A percentile compares a stretch with the other conserved stretches of the same genome.
phyloP scores from a whole-genome alignment of 768 basidiomycete species.

The Pulveroboletus sp. region DNA sequence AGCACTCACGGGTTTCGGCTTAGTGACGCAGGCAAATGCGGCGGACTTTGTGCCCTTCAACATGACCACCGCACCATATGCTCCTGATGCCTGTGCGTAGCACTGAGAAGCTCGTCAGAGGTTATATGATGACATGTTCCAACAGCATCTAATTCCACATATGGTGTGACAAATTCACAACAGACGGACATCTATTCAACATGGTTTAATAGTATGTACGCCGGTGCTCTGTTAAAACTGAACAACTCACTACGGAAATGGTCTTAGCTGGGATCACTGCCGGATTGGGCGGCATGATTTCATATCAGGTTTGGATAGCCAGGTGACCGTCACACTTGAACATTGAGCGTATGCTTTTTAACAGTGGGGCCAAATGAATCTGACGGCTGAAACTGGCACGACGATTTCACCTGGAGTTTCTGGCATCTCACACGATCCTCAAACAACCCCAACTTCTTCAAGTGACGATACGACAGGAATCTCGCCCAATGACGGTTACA shows the following conservation, averaged over 20 bases:
- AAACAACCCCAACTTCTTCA: slow-evolving; percentile 31
- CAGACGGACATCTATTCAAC: slow-evolving; percentile 48
- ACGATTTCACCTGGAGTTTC: slow-evolving; percentile 33
- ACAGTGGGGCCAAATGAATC: slow-evolving; percentile 53
- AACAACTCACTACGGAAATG: slow-evolving; percentile 3
- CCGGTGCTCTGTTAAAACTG: background rate
- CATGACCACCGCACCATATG: slow-evolving; percentile 40
- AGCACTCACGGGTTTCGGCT: slow-evolving; percentile 52
- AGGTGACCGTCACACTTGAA: background rate
- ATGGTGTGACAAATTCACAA: slow-evolving; percentile 50
- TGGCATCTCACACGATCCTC: slow-evolving; percentile 26
- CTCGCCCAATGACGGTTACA: slow-evolving; percentile 68
- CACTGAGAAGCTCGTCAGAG: background rate
- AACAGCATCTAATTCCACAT: slow-evolving; percentile 26
- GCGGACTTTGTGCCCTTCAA: slow-evolving; percentile 62
- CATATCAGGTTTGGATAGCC: slow-evolving; percentile 28
- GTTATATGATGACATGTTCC: background rate
- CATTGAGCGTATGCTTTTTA: slow-evolving; percentile 8
- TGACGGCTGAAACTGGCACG: slow-evolving; percentile 46
- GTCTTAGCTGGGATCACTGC: slow-evolving; percentile 36
- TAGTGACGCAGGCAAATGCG: slow-evolving; percentile 53
- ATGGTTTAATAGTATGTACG: slow-evolving; percentile 47
- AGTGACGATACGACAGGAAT: slow-evolving; percentile 37
- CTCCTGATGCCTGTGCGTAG: slow-evolving; percentile 27
- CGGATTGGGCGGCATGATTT: slow-evolving; percentile 29